Evolutionary conservation across 306 rosid genomes (phyloP), one percentile per base, ranked within the genome.

Genomic region (Dryas drummondii): DNA sequence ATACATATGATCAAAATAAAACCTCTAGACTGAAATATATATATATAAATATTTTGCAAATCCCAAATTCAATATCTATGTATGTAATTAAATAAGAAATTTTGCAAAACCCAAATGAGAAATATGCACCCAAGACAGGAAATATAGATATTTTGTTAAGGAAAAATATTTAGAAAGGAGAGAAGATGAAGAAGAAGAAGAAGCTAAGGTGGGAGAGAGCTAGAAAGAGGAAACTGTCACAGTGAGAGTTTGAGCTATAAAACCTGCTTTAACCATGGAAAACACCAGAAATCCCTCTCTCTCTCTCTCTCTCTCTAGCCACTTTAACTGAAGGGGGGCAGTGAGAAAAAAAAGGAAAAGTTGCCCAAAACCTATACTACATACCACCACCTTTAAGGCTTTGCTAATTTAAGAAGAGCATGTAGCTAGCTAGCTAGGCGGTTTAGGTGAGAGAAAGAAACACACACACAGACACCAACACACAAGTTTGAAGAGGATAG

Each of bases 321-420:
- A 90, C 90, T 88, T 91, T 88, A 90, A 90, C 97, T 74, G 97
- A 88, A 85, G 89, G n/a, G 37, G 37, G n/a, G 5, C 51, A 61
- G 78, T 78, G 65, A 68, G 68, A 50, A 37, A 71, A 74, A 76
- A 79, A 83, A 74, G 89, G 81, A 88, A 86, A 91, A 87, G 88
- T 80, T 79, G 76, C 78, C 84, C 76, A 82, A 82, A 75, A 79
- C 83, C 78, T 63, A 46, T 55, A 49, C 69, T 73, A 71, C 75
- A 73, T 67, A 69, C 79, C 76, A 84, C 37, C 37, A 72, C 81
- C 96, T 88, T 87, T 86, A 85, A 68, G 56, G 75, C 80, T 82
- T 86, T 78, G 82, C 67, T 82, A 74, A 78, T 77, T 81, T 65
- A 80, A 86, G 78, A 73, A 89, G 85, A 47, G 77, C 80, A 78